Evolutionary conservation across 176 grass and related monocot species (phyloP), one percentile per base, ranked within the genome.

Genomic region (Phoenix dactylifera): DNA sequence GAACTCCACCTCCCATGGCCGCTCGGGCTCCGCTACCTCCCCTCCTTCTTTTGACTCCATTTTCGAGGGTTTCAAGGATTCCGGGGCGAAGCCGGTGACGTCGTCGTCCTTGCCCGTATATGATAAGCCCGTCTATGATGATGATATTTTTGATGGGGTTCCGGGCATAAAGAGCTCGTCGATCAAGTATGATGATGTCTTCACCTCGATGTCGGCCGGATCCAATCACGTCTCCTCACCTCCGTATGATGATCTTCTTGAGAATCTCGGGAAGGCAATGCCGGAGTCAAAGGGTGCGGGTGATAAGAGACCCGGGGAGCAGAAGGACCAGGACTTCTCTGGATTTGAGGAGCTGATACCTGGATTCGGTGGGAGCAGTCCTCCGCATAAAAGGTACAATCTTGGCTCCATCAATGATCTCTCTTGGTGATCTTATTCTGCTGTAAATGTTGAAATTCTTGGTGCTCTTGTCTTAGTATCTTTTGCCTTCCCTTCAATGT

Each of bases 291-390:
- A 22, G 52, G 65, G 26, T 14, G 16, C 24, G 18, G 18, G 18
- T 50, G 32, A 23, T 30, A 58, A 18, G 63, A 71, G 74, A 75
- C 29, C 74, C 5, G 51, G 14, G 44, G 62, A 59, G 71, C 64
- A 20, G 70, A 62, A 68, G 62, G 17, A 63, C n/a, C 57, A 15
- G 59, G 61, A 50, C n/a, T 54, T 74, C 24, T 80, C 63, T 4
- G 81, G 57, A 18, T 97, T 88, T 26, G 84, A 91, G 55, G 87
- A 92, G 66, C 80, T 97, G 26, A 83, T 92, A 56, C 87, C 84
- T 7, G 87, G 93, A 29, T 97, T 97, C 9, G 56, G 84, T 1
- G 55, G 79, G 6, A 86, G 70, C 66, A 77, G 61, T 61, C 72
- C 63, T 7, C 68, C 63, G 15, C 48, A 58, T 15, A 82, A 26